These are phyloP conservation scores for Vaccinium macrocarpon DNA, from an alignment of 148 eudicot genomes.

Conservation along the genomic window DNA sequence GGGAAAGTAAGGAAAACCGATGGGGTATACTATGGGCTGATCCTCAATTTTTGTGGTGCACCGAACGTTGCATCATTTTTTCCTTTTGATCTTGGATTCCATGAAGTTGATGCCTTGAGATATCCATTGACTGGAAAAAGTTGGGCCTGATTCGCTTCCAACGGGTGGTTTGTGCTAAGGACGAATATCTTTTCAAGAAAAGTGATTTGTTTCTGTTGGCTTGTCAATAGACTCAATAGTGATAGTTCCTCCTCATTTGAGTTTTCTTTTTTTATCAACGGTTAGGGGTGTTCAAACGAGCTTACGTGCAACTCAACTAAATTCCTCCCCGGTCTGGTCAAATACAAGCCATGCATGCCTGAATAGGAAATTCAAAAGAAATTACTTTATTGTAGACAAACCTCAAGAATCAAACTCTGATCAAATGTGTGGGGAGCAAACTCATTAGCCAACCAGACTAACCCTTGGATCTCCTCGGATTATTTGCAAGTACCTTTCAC, in stretches of 20 bases:
- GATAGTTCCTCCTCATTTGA: too few relatives aligned
- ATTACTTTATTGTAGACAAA: not conserved
- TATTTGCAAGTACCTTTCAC: not conserved
- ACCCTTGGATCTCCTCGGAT: not conserved
- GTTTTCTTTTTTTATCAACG: not conserved
- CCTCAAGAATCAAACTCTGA: not conserved
- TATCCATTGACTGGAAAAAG: not conserved
- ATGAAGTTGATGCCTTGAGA: not conserved
- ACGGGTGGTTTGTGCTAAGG: constrained; percentile 6
- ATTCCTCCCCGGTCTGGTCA: not conserved
- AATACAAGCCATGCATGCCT: not conserved
- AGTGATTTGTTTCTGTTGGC: too few relatives aligned
- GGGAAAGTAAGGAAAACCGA: not conserved
- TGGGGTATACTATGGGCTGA: constrained; percentile 13
- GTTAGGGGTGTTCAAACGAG: not conserved
- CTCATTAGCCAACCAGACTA: not conserved
- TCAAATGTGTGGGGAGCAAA: not conserved
- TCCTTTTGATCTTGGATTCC: not conserved
- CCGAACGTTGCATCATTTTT: not conserved
- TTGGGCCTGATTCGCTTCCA: not conserved
- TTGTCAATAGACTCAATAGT: too few relatives aligned
- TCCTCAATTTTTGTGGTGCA: not conserved
- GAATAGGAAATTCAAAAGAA: not conserved
- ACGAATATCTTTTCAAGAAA: constrained; percentile 15
- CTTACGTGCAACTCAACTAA: not conserved